These are phyloP conservation scores for Kwoniella botswanensis DNA, from an alignment of 768 basidiomycete species.

Conservation along the genomic window DNA sequence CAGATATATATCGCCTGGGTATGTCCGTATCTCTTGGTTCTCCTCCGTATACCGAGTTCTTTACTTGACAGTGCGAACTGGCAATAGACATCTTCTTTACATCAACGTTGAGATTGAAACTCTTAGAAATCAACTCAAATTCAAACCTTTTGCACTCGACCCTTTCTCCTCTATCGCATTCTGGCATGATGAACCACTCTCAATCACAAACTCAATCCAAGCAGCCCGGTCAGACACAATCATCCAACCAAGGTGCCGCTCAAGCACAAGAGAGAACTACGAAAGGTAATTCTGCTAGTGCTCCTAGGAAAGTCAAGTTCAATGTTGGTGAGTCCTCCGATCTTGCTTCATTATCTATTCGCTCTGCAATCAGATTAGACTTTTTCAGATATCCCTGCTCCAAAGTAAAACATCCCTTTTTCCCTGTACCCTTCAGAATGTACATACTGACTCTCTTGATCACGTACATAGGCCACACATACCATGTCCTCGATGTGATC, in stretches of 20 bases:
- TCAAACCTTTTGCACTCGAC: too few relatives aligned
- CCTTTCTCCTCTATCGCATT: neutral
- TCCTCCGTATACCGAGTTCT: too few relatives aligned
- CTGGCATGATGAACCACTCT: neutral
- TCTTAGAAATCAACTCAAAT: too few relatives aligned
- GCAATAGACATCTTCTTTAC: too few relatives aligned
- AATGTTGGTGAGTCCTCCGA: slow-evolving; percentile 45
- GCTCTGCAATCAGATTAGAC: neutral
- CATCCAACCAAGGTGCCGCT: slow-evolving; percentile 15
- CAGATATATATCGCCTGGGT: neutral
- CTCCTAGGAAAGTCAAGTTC: slow-evolving; percentile 49
- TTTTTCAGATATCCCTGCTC: too few relatives aligned
- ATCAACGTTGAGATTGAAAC: too few relatives aligned
- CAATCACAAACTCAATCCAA: neutral
- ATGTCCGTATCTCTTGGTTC: neutral
- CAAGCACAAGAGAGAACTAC: slow-evolving; percentile 42
- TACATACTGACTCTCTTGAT: neutral
- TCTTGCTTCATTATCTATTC: neutral
- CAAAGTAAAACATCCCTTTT: too few relatives aligned
- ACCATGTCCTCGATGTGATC: slow-evolving; percentile 56
- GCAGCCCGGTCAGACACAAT: slow-evolving; percentile 5
- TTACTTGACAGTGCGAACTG: too few relatives aligned
- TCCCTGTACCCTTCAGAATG: too few relatives aligned
- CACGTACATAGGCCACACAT: slow-evolving; percentile 35
- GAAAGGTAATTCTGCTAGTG: slow-evolving; percentile 41